Evolutionary conservation across 495 filamentous ascomycete genomes (phyloP).

Genomic region (Aspergillus olivimuriae): DNA sequence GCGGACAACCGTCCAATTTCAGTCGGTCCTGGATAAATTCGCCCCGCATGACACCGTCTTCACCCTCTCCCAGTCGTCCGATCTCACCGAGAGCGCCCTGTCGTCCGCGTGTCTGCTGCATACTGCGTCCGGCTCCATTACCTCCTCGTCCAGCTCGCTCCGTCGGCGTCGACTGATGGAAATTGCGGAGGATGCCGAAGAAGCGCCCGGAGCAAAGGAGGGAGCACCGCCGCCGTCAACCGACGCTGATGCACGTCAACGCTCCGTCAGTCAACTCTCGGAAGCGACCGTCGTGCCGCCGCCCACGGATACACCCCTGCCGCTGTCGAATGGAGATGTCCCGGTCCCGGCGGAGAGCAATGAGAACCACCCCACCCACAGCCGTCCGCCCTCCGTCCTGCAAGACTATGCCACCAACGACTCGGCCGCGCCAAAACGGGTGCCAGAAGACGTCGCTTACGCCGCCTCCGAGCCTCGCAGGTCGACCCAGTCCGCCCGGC

Average conservation of each 20-base stretch:
- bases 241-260: slow-evolving; percentile 18
- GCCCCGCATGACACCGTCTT: slow-evolving; percentile 81
- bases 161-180: slow-evolving; percentile 73
- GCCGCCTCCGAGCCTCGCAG: slow-evolving; percentile 33
- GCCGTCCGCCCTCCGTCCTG: slow-evolving; percentile 10
- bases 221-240: slow-evolving; percentile 21
- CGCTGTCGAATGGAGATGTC: slow-evolving; percentile 12
- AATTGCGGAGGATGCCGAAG: slow-evolving; percentile 79
- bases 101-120: slow-evolving; percentile 87
- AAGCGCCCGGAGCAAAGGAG: slow-evolving; percentile 51
- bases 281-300: slow-evolving; percentile 31
- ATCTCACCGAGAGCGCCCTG: slow-evolving; percentile 80
- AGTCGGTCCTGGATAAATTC: slow-evolving; percentile 77
- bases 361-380: slow-evolving; percentile 16
- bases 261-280: slow-evolving; percentile 33
- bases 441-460: slow-evolving; percentile 35
- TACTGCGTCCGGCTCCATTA: slow-evolving; percentile 79
- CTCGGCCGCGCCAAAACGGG: slow-evolving; percentile 20
- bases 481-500: slow-evolving; percentile 62
- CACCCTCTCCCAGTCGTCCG: slow-evolving; percentile 61
- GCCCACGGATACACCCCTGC: slow-evolving; percentile 12
- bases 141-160: slow-evolving; percentile 77
- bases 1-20: slow-evolving; percentile 90
- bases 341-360: slow-evolving; percentile 11
- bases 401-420: slow-evolving; percentile 9